Evolutionary conservation across 225 moss, liverwort and hornwort genomes (phyloP).

Genomic region (Pseudoscleropodium purum): DNA sequence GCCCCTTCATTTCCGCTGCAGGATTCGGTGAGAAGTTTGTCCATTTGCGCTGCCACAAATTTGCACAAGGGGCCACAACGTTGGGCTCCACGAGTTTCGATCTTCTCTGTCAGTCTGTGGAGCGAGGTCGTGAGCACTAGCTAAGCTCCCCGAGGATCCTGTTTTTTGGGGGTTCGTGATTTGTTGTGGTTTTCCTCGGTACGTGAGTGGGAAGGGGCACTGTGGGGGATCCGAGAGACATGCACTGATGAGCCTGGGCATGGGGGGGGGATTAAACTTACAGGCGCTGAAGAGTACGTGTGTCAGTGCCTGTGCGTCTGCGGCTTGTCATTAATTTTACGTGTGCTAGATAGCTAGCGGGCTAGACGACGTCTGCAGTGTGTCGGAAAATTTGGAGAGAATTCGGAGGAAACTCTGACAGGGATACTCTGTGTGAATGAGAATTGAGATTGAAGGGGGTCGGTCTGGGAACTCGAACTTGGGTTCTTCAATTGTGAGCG

Average conservation of each 20-base stretch:
- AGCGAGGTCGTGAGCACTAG: not conserved
- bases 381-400: not conserved
- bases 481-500: not conserved
- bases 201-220: not conserved
- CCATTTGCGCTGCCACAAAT: not conserved
- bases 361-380: not conserved
- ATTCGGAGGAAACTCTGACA: conserved; percentile 4
- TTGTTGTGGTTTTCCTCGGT: not conserved
- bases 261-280: not conserved
- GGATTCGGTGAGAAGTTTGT: not conserved
- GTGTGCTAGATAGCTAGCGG: not conserved
- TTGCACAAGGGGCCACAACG: not conserved
- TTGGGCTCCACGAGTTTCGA: not conserved
- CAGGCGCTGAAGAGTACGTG: not conserved
- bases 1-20: conserved; percentile 9
- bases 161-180: not conserved
- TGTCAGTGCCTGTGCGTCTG: not conserved
- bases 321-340: not conserved
- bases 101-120: not conserved
- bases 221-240: not conserved
- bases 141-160: not conserved
- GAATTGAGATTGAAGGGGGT: not conserved
- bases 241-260: not conserved
- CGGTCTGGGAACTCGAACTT: not conserved
- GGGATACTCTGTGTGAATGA: not conserved